Evolutionary conservation across 768 basidiomycete species (phyloP).

Genomic region (Phanerodontia chrysosporium): DNA sequence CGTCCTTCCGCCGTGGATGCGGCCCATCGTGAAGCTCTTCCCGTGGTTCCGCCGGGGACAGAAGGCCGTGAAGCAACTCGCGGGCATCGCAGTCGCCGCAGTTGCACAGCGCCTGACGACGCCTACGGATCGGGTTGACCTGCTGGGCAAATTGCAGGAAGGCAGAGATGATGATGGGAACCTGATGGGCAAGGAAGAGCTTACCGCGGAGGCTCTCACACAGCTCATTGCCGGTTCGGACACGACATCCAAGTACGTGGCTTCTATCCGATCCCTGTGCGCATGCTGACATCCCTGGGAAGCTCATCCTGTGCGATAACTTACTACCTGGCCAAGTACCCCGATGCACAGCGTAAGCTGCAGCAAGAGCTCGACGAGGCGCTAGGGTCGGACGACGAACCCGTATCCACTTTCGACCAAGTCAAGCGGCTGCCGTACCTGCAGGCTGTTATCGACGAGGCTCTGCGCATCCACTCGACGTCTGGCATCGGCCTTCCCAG

Average conservation of each 20-base stretch:
- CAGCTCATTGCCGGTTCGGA: constrained; percentile 88
- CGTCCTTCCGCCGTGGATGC: constrained; percentile 66
- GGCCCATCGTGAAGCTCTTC: constrained; percentile 55
- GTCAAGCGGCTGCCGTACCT: constrained; percentile 76
- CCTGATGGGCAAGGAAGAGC: constrained; percentile 72
- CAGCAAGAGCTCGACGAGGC: constrained; percentile 70
- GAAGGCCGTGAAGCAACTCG: constrained; percentile 64
- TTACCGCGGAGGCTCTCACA: constrained; percentile 86
- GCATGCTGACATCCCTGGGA: constrained; percentile 1
- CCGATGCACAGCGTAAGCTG: constrained; percentile 59
- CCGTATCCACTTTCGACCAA: constrained; percentile 57
- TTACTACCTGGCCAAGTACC: constrained; percentile 75
- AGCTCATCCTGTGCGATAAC: constrained; percentile 90
- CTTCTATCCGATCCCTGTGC: constrained; percentile 20
- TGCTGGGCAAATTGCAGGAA: constrained; percentile 75
- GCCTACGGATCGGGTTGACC: constrained; percentile 71
- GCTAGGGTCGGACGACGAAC: constrained; percentile 56
- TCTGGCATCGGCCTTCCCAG: constrained; percentile 82
- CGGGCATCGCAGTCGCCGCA: constrained; percentile 75
- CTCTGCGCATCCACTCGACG: constrained; percentile 79
- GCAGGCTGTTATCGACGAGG: constrained; percentile 86
- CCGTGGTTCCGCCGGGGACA: constrained; percentile 77
- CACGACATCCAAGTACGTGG: constrained; percentile 91
- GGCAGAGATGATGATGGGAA: constrained; percentile 80
- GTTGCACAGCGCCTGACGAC: constrained; percentile 55